Evolutionary conservation across 352 stramenopile genomes (phyloP).

Genomic region (Globisporangium solare): DNA sequence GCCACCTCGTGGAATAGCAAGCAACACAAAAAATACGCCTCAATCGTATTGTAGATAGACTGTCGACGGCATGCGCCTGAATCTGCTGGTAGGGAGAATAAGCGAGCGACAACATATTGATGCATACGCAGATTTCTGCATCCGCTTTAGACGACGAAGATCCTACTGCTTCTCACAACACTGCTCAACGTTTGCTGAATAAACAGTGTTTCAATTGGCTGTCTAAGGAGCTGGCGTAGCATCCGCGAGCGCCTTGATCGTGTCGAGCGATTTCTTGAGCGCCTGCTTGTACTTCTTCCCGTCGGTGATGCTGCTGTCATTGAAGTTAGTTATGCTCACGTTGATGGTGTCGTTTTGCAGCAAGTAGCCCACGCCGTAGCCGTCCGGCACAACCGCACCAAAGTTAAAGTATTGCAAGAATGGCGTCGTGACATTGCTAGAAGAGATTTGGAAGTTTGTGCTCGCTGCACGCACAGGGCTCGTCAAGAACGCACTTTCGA

Average conservation of each 20-base stretch:
- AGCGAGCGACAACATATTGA: neutral
- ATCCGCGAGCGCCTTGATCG: conserved; percentile 72
- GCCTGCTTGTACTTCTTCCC: conserved; percentile 63
- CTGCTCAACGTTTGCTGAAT: neutral
- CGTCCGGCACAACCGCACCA: conserved; percentile 80
- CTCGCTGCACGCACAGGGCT: conserved; percentile 73
- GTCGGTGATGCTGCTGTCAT: conserved; percentile 67
- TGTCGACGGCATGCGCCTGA: neutral
- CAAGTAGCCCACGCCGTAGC: conserved; percentile 90
- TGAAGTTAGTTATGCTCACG: conserved; percentile 85
- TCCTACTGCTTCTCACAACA: neutral
- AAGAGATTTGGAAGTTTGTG: conserved; percentile 88
- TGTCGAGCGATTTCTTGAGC: conserved; percentile 64
- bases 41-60: neutral
- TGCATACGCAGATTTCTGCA: neutral
- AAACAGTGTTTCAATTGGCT: neutral
- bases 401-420: conserved; percentile 90
- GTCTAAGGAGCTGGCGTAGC: conserved; percentile 19
- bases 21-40: neutral
- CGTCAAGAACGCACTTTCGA: conserved; percentile 74
- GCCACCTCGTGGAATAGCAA: neutral
- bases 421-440: conserved; percentile 88
- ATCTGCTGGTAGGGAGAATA: neutral
- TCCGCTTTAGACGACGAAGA: neutral
- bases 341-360: conserved; percentile 82